Base-by-base conservation (phyloP, 345 rosid genomes). In the Cardamine chenopodiifolia region DNA sequence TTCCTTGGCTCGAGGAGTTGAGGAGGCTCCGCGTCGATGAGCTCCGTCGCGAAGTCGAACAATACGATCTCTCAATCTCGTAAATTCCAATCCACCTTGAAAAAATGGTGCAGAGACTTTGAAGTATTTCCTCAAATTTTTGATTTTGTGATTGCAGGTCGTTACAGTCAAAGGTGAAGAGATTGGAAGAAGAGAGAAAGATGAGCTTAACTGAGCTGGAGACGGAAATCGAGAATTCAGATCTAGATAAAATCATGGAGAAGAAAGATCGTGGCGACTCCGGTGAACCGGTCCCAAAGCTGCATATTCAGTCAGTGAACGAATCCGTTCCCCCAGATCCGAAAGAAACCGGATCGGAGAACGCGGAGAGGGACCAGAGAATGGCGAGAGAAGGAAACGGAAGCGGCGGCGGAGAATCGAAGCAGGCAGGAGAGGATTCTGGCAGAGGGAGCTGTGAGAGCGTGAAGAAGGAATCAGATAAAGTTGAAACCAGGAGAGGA, bases 91-190 rank as follows among this genome's bases (percentile, higher is more conserved):
- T 44, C 29, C 44, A 13, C n/a, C n/a, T 39, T 39, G 44, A 39
- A 39, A 39, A 13, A 13, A 39, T 4, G 44, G 44, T 39, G 44
- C n/a, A 39, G n/a, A 39, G n/a, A 39, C 13, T 39, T 12, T 39
- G n/a, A 7, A 13, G n/a, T 12, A 12, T 12, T 39, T 12, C 6
- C 44, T 39, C 44, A 39, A n/a, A 39, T 39, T 39, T 39, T 39
- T 40, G 31, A 20, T 62, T 50, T 54, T 2, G 19, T 54, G 72
- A 48, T 18, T 32, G 17, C 22, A 74, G 78, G 68, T 83, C 89
- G 8, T 75, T 89, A 75, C 87, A 85, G 78, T 66, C 70, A 66
- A 86, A 87, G 78, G 92, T 89, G 80, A 89, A 86, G 79, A 78
- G 77, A 78, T 71, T 86, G 55, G 86, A 85, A 47, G 85, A 89